Conservation (phyloP, 148 eudicot species). For the Vaccinium macrocarpon region DNA sequence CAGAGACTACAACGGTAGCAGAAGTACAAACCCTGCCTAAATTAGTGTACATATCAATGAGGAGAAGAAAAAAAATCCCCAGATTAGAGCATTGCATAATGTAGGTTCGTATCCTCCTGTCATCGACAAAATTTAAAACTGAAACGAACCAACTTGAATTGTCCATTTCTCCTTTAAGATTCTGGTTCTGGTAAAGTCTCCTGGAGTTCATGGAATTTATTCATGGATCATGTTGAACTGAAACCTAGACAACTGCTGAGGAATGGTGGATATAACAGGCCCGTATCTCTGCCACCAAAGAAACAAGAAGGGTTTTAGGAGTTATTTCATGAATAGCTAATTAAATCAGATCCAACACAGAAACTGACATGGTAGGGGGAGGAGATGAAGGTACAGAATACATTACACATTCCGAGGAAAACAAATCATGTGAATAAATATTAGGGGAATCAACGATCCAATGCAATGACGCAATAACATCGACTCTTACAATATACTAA, state of each 20-base stretch:
- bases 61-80: background rate
- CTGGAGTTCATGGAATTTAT: conserved; percentile 19
- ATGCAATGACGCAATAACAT: background rate
- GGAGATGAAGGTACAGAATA: background rate
- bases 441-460: background rate
- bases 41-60: background rate
- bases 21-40: background rate
- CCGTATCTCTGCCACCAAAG: conserved; percentile 77
- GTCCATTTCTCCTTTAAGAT: background rate
- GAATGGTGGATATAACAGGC: conserved; percentile 90
- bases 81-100: background rate
- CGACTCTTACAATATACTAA: too few species aligned
- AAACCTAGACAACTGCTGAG: conserved; percentile 91
- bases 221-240: conserved; percentile 87
- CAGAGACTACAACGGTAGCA: background rate
- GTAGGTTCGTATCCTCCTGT: background rate
- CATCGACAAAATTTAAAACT: background rate
- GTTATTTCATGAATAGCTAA: background rate
- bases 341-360: background rate
- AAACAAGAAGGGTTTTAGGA: background rate
- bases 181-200: background rate
- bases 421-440: background rate
- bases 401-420: background rate
- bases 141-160: background rate
- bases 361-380: background rate